Evolutionary conservation across 352 stramenopile genomes (phyloP), one percentile per base, ranked within the genome.

Genomic region (Chrysophaeum taylorii): DNA sequence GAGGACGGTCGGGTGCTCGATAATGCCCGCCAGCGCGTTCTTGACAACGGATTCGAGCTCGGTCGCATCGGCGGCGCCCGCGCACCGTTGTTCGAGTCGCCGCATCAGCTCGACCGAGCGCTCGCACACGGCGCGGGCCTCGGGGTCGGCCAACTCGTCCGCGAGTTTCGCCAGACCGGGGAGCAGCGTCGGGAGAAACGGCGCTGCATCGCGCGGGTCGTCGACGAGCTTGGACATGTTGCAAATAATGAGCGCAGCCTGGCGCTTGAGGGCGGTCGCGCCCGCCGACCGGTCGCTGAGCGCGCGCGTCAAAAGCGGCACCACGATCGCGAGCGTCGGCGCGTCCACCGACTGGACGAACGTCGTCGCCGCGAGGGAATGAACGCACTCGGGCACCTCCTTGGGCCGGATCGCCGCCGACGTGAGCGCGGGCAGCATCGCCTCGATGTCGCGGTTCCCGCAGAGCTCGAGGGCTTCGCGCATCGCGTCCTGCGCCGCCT

Each of bases 141-240:
- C 94, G 12, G 94, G 93, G 79, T 98, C 93, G 33, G 93, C 85
- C 74, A 97, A 93, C 57, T 87, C 94, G 60, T 94, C 85, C 45
- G 96, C 94, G 71, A 97, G 95, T 77, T 94, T 96, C 80, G 96
- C 87, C 42, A 99, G 85, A 60, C 91, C 93, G 68, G 93, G 94
- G 48, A 98, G 85, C 15, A 99, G 85, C 74, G 97, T 92, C 31
- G 93, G 93, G 79, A 98, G 91, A 84, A 99, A 99, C 36, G 95
- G 87, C 82, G 94, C 91, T 14, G 92, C 94, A 78, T 97, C 92
- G 75, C 94, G 78, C 0, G 94, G 91, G 79, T 98, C 92, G 79
- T 98, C 93, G 73, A 98, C 96, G 45, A 98, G 85, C 87, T 98
- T 98, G 81, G 88, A 96, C 92, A 98, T 97, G 85, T 98, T 98